These are phyloP conservation scores for Xanthoparmelia taractica DNA, from an alignment of 495 filamentous ascomycete genomes.

Conservation along the genomic window DNA sequence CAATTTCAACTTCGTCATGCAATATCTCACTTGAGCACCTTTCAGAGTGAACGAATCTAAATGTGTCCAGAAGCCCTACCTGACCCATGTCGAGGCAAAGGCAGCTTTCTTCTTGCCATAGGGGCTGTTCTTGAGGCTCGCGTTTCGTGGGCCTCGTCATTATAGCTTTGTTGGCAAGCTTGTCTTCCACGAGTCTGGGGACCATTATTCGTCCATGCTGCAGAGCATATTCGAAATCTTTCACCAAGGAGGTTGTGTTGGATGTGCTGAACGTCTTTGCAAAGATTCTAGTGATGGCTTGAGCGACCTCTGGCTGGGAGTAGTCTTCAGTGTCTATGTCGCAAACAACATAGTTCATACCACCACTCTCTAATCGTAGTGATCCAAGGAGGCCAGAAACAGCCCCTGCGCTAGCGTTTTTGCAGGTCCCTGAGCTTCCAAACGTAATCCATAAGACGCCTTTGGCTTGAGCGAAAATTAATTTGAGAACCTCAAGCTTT, in stretches of 20 bases:
- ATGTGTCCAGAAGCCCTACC: constrained; percentile 17
- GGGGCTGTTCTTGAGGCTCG: constrained; percentile 4
- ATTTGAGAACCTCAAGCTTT: not conserved
- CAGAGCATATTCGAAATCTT: constrained; percentile 30
- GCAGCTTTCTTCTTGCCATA: constrained; percentile 12
- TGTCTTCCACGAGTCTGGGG: constrained; percentile 23
- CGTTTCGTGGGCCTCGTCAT: not conserved
- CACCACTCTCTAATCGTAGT: constrained; percentile 23
- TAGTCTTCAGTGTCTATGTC: constrained; percentile 23
- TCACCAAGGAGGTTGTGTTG: not conserved
- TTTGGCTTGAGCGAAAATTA: not conserved
- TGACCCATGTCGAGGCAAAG: constrained; percentile 12
- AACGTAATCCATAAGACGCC: constrained; percentile 26
- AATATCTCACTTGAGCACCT: constrained; percentile 9
- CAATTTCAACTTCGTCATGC: constrained; percentile 20
- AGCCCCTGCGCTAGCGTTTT: constrained; percentile 13
- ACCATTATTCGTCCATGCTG: constrained; percentile 29
- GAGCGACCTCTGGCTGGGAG: constrained; percentile 5
- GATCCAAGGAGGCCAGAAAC: constrained; percentile 24
- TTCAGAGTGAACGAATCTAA: constrained; percentile 14
- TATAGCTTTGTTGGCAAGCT: not conserved
- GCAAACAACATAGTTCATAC: constrained; percentile 17
- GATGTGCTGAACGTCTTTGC: constrained; percentile 9
- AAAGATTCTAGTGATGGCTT: constrained; percentile 11
- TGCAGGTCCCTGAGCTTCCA: constrained; percentile 21